A percentile compares a stretch with the other conserved stretches of the same genome.
These are phyloP conservation scores for Hondaea fermentalgiana DNA, from an alignment of 108 stramenopile genomes.

Conservation along the genomic window DNA sequence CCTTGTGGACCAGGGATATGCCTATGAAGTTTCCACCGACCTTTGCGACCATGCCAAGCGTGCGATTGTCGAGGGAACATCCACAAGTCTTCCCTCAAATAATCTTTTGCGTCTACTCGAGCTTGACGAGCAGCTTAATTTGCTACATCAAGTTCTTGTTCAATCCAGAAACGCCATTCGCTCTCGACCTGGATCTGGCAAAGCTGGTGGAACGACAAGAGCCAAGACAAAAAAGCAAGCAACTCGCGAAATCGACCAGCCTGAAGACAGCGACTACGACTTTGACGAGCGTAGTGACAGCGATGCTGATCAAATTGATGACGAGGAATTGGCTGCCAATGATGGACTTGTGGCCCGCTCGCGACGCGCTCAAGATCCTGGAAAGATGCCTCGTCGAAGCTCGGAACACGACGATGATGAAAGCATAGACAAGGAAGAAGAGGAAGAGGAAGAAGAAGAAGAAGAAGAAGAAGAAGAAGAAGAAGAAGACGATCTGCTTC, in stretches of 20 bases:
- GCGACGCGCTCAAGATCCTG: too few species aligned
- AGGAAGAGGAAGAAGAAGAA: background rate
- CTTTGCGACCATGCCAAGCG: constrained; percentile 61
- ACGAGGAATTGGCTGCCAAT: background rate
- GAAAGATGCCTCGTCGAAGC: background rate
- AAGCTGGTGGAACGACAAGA: background rate
- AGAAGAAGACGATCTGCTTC: background rate
- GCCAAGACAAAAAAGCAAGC: too few species aligned
- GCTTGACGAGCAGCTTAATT: background rate
- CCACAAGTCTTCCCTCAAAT: background rate
- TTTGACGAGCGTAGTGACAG: background rate
- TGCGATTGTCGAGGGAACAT: background rate
- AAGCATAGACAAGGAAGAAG: background rate
- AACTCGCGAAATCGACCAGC: too few species aligned
- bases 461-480: background rate
- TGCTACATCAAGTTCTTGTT: background rate
- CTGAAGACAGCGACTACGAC: background rate
- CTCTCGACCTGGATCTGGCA: background rate
- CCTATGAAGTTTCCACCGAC: constrained; percentile 97
- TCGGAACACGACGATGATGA: background rate
- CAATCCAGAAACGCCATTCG: background rate
- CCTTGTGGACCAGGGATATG: constrained; percentile 97
- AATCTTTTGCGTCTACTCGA: background rate
- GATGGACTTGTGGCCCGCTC: too few species aligned
- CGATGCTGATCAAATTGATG: background rate